Conservation (phyloP, 1,284 basidiomycete species). For the Pascua guehoae region DNA sequence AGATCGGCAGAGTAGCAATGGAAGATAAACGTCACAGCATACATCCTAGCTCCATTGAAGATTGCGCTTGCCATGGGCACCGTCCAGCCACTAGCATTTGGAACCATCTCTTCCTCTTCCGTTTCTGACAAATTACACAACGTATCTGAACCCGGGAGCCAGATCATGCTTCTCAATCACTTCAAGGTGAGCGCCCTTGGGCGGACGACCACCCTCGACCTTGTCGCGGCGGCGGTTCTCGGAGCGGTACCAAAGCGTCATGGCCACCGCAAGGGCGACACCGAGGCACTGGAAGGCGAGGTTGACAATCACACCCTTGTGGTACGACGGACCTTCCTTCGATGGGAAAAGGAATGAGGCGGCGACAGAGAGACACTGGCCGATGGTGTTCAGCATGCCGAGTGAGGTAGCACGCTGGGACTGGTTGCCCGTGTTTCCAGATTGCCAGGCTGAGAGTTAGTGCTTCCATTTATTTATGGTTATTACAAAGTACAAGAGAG, state of each 20-base stretch:
- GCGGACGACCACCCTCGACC: conserved; percentile 47
- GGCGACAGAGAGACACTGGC: conserved; percentile 50
- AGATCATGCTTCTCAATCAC: conserved; percentile 18
- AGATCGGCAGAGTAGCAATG: too few species aligned
- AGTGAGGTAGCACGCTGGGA: conserved; percentile 49
- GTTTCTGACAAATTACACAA: background rate
- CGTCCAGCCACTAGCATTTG: too few species aligned
- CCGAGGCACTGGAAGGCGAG: conserved; percentile 49
- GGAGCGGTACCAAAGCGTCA: conserved; percentile 46
- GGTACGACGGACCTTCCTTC: conserved; percentile 46
- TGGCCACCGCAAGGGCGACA: conserved; percentile 38
- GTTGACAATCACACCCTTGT: conserved; percentile 50
- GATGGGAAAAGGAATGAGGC: conserved; percentile 51
- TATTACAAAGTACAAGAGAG: too few species aligned
- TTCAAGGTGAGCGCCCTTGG: conserved; percentile 13
- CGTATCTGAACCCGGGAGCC: conserved; percentile 18
- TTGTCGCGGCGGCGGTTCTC: conserved; percentile 50
- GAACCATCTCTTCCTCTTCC: too few species aligned
- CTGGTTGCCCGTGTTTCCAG: conserved; percentile 34
- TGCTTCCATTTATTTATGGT: too few species aligned
- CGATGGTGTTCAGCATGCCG: conserved; percentile 52
- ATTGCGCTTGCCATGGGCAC: too few species aligned
- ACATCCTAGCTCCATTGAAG: too few species aligned
- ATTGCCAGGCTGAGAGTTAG: background rate
- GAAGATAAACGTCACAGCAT: too few species aligned